Evolutionary conservation across 179 eudicot species (phyloP), one percentile per base, ranked within the genome.

Genomic region (Sideroxylon spinosum): DNA sequence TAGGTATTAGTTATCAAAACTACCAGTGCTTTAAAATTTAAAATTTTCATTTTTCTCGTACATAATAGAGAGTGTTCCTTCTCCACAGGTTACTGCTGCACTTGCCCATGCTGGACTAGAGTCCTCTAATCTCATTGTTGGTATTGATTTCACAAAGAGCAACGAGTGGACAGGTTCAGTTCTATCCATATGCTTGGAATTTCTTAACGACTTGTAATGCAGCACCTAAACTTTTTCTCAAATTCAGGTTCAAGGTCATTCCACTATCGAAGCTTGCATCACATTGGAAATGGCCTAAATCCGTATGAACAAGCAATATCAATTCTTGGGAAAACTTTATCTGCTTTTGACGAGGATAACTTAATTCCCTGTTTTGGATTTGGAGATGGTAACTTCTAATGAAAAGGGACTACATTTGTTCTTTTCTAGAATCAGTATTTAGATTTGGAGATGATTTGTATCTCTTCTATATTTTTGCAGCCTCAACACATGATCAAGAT

Each of bases 141-240:
- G 88, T 28, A 83, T 86, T 25, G 88, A 86, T 74, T 86, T 86
- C 75, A 85, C 88, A 17, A 85, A 85, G 64, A 85, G 88, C 84
- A 85, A 85, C 14, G 88, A 85, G 70, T 85, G 88, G 88, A 85
- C 86, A 44, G 88, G 88, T 67, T 57, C 14, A 22, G 26, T 22
- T 28, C 62, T 82, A 52, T 23, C 44, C 64, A 2, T 12, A 48
- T 23, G 22, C 20, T 29, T 50, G 10, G 1, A 56, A 71, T 13
- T 26, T 37, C 32, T 73, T 29, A 59, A 20, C 7, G 2, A 5
- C 71, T 37, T 28, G 1, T 9, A 4, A 77, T 17, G 32, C 26
- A 25, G 5, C n/a, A 6, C 19, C 68, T 72, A 13, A 65, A 7
- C 7, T 10, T 73, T 25, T 71, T 16, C 26, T 74, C 55, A 23